Percentiles rank a stretch among this genome's conserved stretches.
These are phyloP conservation scores for Ambrosia hybrid DNA, from an alignment of 140 eudicot species.

Conservation along the genomic window DNA sequence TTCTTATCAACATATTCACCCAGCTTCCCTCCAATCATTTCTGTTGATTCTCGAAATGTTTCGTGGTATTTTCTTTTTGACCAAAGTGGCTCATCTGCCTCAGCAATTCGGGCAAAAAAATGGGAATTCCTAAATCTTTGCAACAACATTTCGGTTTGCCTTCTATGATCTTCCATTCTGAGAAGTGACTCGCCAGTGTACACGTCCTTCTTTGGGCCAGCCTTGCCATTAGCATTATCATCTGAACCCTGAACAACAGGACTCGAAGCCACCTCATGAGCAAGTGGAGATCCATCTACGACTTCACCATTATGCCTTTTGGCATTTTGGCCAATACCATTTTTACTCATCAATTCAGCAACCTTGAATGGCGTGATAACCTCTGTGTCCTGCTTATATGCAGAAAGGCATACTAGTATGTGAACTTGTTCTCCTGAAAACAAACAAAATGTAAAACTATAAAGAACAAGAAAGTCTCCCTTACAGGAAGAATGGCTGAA, in stretches of 20 bases:
- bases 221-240: conserved; percentile 37
- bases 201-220: conserved; percentile 41
- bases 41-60: conserved; percentile 44
- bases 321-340: conserved; percentile 46
- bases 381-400: conserved; percentile 78
- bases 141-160: conserved; percentile 75
- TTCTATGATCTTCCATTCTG: conserved; percentile 78
- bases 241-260: conserved; percentile 31
- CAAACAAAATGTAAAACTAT: not conserved
- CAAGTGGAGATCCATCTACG: conserved; percentile 32
- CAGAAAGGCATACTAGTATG: conserved; percentile 79
- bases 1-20: conserved; percentile 30
- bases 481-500: conserved; percentile 10
- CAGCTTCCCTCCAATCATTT: conserved; percentile 43
- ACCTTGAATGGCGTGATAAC: conserved; percentile 90
- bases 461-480: conserved; percentile 5
- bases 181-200: conserved; percentile 75
- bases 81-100: conserved; percentile 84
- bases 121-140: conserved; percentile 73
- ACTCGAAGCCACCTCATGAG: conserved; percentile 15
- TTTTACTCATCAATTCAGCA: conserved; percentile 87
- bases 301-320: conserved; percentile 58
- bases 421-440: conserved; percentile 84
- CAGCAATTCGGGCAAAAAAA: conserved; percentile 82
- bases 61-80: conserved; percentile 61